Conservation (phyloP, 768 basidiomycete species). For the Solioccasus polychromus region DNA sequence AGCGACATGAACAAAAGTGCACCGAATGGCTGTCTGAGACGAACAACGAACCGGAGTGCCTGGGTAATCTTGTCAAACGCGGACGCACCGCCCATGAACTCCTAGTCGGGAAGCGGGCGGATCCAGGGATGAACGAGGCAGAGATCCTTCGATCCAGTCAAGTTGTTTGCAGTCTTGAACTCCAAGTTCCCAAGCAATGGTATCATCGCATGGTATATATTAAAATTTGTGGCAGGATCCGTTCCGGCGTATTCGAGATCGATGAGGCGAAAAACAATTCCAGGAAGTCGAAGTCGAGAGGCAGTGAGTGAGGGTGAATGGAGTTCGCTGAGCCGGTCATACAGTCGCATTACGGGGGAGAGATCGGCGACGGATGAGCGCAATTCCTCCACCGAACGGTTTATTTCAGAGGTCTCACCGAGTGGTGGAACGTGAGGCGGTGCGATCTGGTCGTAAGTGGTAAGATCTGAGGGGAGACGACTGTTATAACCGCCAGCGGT, state of each 20-base stretch:
- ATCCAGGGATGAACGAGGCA: conserved; percentile 17
- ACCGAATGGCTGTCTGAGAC: too few species aligned
- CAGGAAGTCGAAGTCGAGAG: not conserved
- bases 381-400: not conserved
- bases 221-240: too few species aligned
- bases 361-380: conserved; percentile 24
- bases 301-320: not conserved
- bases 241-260: not conserved
- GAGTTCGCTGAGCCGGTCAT: not conserved
- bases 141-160: not conserved
- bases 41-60: not conserved
- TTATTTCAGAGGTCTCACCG: not conserved
- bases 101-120: conserved; percentile 3
- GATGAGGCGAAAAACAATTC: conserved; percentile 1
- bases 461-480: conserved; percentile 2
- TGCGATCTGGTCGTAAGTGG: not conserved
- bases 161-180: conserved; percentile 4
- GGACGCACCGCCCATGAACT: not conserved
- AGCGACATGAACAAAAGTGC: too few species aligned
- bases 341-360: not conserved
- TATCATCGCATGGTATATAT: conserved; percentile 3
- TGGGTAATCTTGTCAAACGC: not conserved
- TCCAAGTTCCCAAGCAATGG: not conserved
- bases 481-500: conserved; percentile 41
- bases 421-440: conserved; percentile 1